phyloP scores from a whole-genome alignment of 257 asterid genomes.

The Apocynum venetum region DNA sequence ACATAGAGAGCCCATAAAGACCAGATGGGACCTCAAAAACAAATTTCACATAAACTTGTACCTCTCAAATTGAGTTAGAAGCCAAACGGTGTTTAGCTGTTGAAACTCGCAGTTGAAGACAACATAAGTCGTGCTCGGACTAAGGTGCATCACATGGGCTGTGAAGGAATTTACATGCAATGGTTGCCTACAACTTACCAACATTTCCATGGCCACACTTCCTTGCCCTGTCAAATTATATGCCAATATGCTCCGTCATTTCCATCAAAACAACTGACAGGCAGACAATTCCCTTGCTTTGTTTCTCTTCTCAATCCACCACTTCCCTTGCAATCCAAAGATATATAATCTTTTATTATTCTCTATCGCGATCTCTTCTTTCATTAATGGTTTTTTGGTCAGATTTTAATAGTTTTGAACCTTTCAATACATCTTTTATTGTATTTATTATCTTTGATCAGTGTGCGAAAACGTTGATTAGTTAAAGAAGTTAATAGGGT shows the following conservation, averaged over 20 bases:
- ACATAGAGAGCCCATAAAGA: conserved; percentile 14
- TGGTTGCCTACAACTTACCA: conserved; percentile 39
- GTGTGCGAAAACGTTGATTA: no score
- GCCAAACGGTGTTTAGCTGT: conserved; percentile 45
- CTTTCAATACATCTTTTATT: no score
- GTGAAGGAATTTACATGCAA: conserved; percentile 41
- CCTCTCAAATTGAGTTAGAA: conserved; percentile 47
- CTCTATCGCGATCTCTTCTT: neutral
- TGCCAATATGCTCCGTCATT: conserved; percentile 45
- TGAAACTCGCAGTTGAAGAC: conserved; percentile 35
- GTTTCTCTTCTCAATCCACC: conserved; percentile 41
- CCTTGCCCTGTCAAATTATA: conserved; percentile 15
- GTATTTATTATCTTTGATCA: no score
- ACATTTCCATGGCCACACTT: conserved; percentile 41
- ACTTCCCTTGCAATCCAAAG: conserved; percentile 36
- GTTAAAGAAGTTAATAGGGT: neutral
- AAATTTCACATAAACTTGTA: conserved; percentile 27
- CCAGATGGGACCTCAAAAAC: conserved; percentile 47
- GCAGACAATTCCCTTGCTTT: conserved; percentile 35
- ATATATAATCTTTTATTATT: conserved; percentile 32
- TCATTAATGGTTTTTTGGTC: no score
- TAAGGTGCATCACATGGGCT: conserved; percentile 71
- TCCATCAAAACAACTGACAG: conserved; percentile 28
- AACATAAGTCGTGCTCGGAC: conserved; percentile 51
- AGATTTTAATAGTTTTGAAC: no score